These are phyloP conservation scores for Beauveria medogensis DNA, from an alignment of 2,329 filamentous ascomycete genomes.

Conservation along the genomic window DNA sequence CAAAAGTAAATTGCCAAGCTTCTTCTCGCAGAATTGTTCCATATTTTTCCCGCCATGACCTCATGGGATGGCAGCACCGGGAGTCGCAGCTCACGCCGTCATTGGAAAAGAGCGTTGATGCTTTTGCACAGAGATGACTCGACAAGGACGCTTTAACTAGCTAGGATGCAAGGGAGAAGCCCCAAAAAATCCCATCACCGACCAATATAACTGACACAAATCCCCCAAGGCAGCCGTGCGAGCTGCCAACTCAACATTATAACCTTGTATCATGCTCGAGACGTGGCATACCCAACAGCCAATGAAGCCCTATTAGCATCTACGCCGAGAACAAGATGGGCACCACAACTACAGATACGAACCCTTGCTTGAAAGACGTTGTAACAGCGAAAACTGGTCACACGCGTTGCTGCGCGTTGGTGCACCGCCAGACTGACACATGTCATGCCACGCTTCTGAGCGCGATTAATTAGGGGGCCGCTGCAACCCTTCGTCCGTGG, in stretches of 20 bases:
- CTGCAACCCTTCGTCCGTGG: too few relatives aligned
- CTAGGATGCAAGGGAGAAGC: background rate
- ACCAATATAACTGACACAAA: background rate
- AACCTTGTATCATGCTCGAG: background rate
- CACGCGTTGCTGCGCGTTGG: background rate
- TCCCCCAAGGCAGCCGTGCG: background rate
- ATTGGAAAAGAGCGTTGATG: background rate
- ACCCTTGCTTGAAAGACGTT: background rate
- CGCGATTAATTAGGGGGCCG: too few relatives aligned
- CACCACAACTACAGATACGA: background rate
- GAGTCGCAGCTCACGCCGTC: background rate
- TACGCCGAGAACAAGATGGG: background rate
- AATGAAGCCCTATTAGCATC: background rate
- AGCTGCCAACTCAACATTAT: background rate
- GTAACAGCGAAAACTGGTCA: background rate
- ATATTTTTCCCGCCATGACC: background rate
- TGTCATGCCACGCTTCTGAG: too few relatives aligned
- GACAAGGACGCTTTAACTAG: background rate
- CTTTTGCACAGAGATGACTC: background rate
- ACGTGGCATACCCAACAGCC: background rate
- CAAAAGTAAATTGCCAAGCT: background rate
- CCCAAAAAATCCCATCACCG: background rate
- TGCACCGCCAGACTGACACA: too few relatives aligned
- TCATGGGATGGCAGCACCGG: background rate
- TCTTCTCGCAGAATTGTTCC: background rate